Evolutionary conservation across 2,329 filamentous ascomycete genomes (phyloP).

Genomic region (Hypoxylon sp.): DNA sequence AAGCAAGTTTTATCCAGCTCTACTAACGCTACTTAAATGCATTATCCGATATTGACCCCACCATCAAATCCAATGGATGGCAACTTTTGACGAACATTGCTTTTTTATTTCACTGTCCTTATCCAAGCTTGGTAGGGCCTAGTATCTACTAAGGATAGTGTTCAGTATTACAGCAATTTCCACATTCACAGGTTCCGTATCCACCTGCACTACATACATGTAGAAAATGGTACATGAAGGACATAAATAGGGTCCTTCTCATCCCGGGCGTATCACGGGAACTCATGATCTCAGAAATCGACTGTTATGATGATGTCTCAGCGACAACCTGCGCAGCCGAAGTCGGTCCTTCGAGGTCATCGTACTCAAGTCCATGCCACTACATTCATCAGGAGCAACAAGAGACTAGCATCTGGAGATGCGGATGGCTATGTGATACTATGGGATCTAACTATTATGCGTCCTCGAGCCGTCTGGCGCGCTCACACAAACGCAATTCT

Average conservation of each 20-base stretch:
- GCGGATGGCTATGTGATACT: slow-evolving; percentile 89
- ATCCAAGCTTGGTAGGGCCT: neutral
- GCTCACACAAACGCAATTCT: slow-evolving; percentile 85
- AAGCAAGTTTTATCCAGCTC: neutral
- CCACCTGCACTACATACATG: neutral
- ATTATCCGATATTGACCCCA: slow-evolving; percentile 5
- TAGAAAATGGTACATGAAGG: slow-evolving; percentile 11
- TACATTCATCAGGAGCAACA: slow-evolving; percentile 79
- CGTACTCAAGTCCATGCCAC: slow-evolving; percentile 83
- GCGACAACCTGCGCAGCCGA: slow-evolving; percentile 61
- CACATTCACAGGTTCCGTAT: too few species aligned
- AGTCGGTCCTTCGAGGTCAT: slow-evolving; percentile 86
- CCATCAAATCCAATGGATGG: neutral
- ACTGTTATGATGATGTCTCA: slow-evolving; percentile 45
- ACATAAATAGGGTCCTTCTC: slow-evolving; percentile 8
- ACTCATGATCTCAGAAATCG: slow-evolving; percentile 7
- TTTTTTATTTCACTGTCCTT: neutral
- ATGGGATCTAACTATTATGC: slow-evolving; percentile 87
- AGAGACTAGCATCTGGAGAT: slow-evolving; percentile 86
- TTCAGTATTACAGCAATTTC: neutral
- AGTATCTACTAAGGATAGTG: neutral
- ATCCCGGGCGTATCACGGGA: neutral
- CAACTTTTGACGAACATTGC: slow-evolving; percentile 18
- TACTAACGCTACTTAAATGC: slow-evolving; percentile 4
- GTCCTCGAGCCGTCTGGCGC: slow-evolving; percentile 87